Evolutionary conservation across 768 basidiomycete species (phyloP).

Genomic region (Glaciozyma antarctica): DNA sequence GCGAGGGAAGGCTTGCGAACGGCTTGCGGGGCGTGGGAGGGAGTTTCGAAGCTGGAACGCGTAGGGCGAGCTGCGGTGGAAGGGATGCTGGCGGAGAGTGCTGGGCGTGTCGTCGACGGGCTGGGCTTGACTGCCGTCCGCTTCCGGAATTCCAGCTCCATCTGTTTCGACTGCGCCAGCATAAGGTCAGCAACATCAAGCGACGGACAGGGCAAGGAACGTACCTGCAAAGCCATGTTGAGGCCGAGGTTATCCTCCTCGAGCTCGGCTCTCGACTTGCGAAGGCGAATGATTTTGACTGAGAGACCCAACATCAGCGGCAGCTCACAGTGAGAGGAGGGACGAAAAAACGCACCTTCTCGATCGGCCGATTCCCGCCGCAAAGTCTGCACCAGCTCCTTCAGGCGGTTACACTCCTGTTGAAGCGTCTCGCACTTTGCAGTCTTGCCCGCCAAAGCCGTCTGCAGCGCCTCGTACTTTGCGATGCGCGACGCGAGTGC

Average conservation of each 20-base stretch:
- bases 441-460: not conserved
- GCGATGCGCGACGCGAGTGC: not conserved
- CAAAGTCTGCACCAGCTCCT: slow-evolving; percentile 27
- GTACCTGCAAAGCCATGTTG: slow-evolving; percentile 34
- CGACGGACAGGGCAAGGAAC: not conserved
- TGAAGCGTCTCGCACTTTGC: slow-evolving; percentile 1
- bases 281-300: slow-evolving; percentile 32
- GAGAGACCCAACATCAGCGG: not conserved
- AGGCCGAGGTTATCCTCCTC: slow-evolving; percentile 34
- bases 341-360: slow-evolving; percentile 24
- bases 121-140: not conserved
- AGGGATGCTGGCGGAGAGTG: slow-evolving; percentile 4
- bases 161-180: slow-evolving; percentile 31
- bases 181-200: not conserved
- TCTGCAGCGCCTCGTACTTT: slow-evolving; percentile 13
- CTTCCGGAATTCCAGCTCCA: slow-evolving; percentile 29
- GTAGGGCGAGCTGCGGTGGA: not conserved
- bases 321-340: not conserved
- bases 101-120: not conserved
- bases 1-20: not conserved
- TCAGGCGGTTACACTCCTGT: slow-evolving; percentile 14
- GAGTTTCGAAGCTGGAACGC: not conserved
- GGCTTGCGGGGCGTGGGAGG: not conserved
- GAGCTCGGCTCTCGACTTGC: slow-evolving; percentile 32
- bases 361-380: slow-evolving; percentile 33